Evolutionary conservation across 176 grass and related monocot genomes (phyloP), one percentile per base, ranked within the genome.

Genomic region (Ananas comosus): DNA sequence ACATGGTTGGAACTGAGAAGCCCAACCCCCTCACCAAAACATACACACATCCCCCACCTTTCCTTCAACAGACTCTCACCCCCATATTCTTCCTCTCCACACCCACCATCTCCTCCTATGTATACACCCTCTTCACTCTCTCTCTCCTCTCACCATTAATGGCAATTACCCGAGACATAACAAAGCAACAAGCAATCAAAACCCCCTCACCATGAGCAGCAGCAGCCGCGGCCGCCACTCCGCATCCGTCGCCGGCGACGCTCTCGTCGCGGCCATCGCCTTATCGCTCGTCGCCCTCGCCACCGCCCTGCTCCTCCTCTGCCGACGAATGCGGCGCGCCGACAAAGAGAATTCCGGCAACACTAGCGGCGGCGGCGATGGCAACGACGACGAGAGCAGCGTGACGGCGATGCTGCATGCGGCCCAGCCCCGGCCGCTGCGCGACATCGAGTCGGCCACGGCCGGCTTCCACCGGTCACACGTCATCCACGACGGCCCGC

Each of bases 401-500:
- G 67, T 19, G n/a, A 12, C 73, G 0, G 63, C 53, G 13, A 24
- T 76, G 2, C 66, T 91, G n/a, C 87, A 50, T 22, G 70, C 68
- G 9, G 12, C 73, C 56, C 54, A n/a, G 9, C 74, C 80, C 8
- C 73, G 85, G 1, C 82, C 72, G 7, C 77, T 85, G 49, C 76
- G 79, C 13, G 87, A 85, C 28, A 64, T 96, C 0, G 87, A 91
- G 80, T 61, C 71, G 51, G 82, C 87, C 52, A 96, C 91, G 9
- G 82, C 88, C 42, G 82, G 91, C 12, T 96, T 96, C 70, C 91
- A 91, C 79, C 54, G 66, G 3, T 75, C 82, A 48, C 57, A 71
- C 14, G 23, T 96, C 11, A 65, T 91, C 49, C 85, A 87, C 19
- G 74, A 73, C 28, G 87, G 87, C 12, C 12, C 64, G 48, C 79